Evolutionary conservation across 2,329 filamentous ascomycete genomes (phyloP), one percentile per base, ranked within the genome.

Genomic region (Ophiocordyceps camponoti-leonardi): DNA sequence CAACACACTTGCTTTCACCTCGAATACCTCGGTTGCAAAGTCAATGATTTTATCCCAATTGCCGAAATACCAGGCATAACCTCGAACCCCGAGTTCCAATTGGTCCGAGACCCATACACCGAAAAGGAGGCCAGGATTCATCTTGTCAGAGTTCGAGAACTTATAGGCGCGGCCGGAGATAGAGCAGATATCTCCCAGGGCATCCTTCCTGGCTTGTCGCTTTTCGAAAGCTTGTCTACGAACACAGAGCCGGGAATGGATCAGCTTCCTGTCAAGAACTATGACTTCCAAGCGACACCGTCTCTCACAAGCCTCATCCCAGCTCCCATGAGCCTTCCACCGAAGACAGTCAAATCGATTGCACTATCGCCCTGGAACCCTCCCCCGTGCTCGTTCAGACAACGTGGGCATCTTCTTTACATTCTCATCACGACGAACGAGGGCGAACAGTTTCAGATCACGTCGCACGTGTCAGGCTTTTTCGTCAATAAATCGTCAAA

Each of bases 1-100:
- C 87, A 94, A 65, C 95, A 95, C 69, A 94, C 92, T 45, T 98
- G 92, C 72, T 98, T 98, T 70, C 92, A 98, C 67, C 79, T 98
- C 56, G 88, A 96, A 67, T 81, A 88, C 67, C 81, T 85, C 48
- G 86, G 86, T 53, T 71, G 84, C 64, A 83, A 84, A 52, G 82
- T 98, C 72, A 96, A 96, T 63, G 92, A 98, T 65, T 96, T 92
- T 56, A 76, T 93, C 48, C 83, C 93, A 61, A 75, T 98, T 50
- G 87, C 86, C 46, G 90, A 98, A 60, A 83, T 98, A 46, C 74
- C 83, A 43, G 86, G 77, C 47, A 75, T 98, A 46, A 76, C 77
- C 45, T 66, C 81, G 31, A 80, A 87, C 50, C 83, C 88, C 33
- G 83, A 88, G 56, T 74, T 95, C 48, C 75, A 74, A 45, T 68